Conservation (phyloP, 2,329 filamentous ascomycete genomes). For the Ophiostoma piceae region DNA sequence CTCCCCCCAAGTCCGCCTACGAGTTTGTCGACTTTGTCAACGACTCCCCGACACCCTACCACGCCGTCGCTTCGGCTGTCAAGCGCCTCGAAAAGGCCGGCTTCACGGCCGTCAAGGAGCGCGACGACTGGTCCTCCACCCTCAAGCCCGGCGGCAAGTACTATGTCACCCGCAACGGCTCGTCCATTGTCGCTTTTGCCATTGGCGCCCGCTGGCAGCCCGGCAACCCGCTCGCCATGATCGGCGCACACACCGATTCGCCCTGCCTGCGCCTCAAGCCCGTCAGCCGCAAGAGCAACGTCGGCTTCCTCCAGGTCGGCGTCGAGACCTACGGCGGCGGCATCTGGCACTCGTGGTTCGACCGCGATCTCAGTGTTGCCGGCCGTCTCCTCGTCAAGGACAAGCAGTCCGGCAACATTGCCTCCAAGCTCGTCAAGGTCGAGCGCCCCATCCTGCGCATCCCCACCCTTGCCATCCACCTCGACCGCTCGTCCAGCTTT, state of each 20-base stretch:
- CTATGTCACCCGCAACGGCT: conserved; percentile 89
- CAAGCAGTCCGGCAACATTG: conserved; percentile 60
- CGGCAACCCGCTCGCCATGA: conserved; percentile 85
- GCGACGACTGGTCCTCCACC: conserved; percentile 76
- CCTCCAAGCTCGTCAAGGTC: conserved; percentile 82
- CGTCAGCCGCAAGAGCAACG: conserved; percentile 78
- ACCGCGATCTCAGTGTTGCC: conserved; percentile 85
- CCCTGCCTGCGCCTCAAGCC: conserved; percentile 90
- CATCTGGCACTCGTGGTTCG: conserved; percentile 98
- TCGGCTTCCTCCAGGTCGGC: conserved; percentile 88
- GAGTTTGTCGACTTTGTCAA: conserved; percentile 94
- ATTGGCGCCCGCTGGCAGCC: conserved; percentile 87
- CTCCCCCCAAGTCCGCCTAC: conserved; percentile 55
- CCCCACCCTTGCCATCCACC: conserved; percentile 88
- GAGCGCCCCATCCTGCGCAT: conserved; percentile 87
- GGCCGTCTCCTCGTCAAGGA: conserved; percentile 70
- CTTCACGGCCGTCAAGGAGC: conserved; percentile 83
- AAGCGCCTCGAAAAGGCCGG: conserved; percentile 73
- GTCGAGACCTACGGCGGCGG: conserved; percentile 97
- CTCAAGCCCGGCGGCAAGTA: conserved; percentile 88
- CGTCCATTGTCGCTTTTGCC: conserved; percentile 87
- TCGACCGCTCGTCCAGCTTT: conserved; percentile 80
- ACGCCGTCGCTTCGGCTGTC: conserved; percentile 78
- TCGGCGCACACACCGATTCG: conserved; percentile 94
- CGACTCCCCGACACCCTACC: conserved; percentile 90